These are phyloP conservation scores for Arachnopeziza araneosa DNA, from an alignment of 2,329 filamentous ascomycete genomes.

Conservation along the genomic window DNA sequence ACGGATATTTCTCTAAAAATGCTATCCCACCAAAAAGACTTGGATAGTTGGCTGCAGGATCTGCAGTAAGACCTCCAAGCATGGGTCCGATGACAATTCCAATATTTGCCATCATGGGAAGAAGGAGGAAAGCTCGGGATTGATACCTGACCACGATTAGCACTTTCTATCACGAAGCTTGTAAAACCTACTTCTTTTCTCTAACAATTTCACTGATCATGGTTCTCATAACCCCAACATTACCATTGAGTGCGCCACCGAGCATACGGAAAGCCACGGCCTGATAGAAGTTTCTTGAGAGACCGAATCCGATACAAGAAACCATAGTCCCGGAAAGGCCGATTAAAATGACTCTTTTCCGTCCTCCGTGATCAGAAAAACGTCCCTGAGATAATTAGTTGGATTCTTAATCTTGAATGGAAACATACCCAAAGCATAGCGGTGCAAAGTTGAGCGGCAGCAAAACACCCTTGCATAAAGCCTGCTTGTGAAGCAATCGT, in stretches of 20 bases:
- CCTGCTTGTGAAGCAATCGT: conserved; percentile 62
- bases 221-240: conserved; percentile 67
- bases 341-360: conserved; percentile 75
- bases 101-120: conserved; percentile 62
- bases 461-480: conserved; percentile 60
- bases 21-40: conserved; percentile 31
- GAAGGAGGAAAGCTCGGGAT: conserved; percentile 45
- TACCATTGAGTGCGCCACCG: conserved; percentile 71
- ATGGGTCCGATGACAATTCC: conserved; percentile 28
- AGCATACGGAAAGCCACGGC: conserved; percentile 70
- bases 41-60: conserved; percentile 34
- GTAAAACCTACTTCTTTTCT: conserved; percentile 54
- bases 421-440: conserved; percentile 62
- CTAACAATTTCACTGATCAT: conserved; percentile 67
- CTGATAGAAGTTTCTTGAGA: conserved; percentile 59
- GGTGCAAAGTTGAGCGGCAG: conserved; percentile 63
- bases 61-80: conserved; percentile 37
- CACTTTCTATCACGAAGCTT: not conserved
- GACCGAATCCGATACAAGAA: conserved; percentile 60
- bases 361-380: conserved; percentile 60
- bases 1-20: conserved; percentile 37
- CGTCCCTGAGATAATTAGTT: conserved; percentile 41
- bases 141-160: conserved; percentile 47
- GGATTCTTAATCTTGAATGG: no score
- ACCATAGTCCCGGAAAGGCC: conserved; percentile 63